Percentiles rank a stretch among this genome's conserved stretches.
phyloP scores from a whole-genome alignment of 352 stramenopile genomes.

The Pythium vanterpoolii region DNA sequence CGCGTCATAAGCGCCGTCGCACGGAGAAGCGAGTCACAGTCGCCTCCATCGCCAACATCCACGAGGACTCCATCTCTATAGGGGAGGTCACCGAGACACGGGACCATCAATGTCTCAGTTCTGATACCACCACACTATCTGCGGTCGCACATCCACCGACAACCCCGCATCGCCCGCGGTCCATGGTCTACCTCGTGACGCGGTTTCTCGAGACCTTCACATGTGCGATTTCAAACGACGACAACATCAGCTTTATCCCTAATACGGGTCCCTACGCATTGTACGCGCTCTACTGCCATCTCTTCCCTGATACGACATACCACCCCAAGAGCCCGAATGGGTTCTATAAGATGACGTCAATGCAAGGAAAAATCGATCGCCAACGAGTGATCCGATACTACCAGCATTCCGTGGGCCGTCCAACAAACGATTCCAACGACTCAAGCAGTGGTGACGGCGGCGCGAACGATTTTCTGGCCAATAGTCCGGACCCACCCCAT shows the following conservation, averaged over 20 bases:
- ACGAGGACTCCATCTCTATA: neutral
- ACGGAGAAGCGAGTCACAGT: neutral
- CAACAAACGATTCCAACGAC: neutral
- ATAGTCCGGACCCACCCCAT: too few species aligned
- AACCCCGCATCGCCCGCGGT: constrained; percentile 7
- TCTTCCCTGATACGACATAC: constrained; percentile 31
- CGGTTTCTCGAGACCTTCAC: constrained; percentile 54
- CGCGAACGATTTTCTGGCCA: too few species aligned
- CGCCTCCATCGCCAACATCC: neutral
- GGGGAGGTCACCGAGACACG: neutral
- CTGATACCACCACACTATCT: neutral
- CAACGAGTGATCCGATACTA: constrained; percentile 55
- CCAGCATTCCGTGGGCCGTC: constrained; percentile 5
- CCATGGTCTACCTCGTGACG: constrained; percentile 34
- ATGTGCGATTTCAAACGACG: constrained; percentile 44
- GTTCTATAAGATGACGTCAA: constrained; percentile 68
- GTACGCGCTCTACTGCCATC: constrained; percentile 38
- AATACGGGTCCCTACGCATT: constrained; percentile 42
- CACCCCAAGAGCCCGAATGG: constrained; percentile 45
- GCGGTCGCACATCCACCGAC: neutral
- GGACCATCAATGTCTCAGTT: neutral
- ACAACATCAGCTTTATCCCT: constrained; percentile 61
- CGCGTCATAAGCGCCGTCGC: constrained; percentile 3
- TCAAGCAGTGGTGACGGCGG: neutral
- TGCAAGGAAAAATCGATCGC: constrained; percentile 52